These are phyloP conservation scores for Digitaria exilis DNA, from an alignment of 202 grass and related monocot genomes.

Conservation along the genomic window DNA sequence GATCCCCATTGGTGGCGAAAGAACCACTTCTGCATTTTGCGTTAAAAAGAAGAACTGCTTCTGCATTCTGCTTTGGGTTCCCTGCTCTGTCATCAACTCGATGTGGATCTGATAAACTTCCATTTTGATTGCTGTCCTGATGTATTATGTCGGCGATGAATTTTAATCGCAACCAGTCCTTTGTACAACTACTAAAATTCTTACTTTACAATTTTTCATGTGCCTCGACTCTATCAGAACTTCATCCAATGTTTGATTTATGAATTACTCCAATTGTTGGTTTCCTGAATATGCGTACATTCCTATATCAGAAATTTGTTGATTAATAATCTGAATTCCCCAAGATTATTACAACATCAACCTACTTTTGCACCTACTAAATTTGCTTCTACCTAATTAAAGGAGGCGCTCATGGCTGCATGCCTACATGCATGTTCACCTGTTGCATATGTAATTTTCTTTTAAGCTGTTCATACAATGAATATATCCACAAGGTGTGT, in stretches of 20 bases:
- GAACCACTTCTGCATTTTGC: no score
- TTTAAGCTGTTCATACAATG: background rate
- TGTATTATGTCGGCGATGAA: background rate
- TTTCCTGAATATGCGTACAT: background rate
- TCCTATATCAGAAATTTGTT: background rate
- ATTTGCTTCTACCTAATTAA: no score
- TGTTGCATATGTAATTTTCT: no score
- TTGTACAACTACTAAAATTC: background rate
- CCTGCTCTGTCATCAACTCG: background rate
- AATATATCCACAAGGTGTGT: background rate
- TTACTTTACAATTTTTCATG: no score
- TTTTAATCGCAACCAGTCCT: no score
- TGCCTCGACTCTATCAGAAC: background rate
- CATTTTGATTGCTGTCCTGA: background rate
- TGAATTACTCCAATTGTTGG: background rate
- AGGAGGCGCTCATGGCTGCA: no score
- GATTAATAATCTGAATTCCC: no score
- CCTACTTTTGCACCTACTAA: no score
- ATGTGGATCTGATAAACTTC: background rate
- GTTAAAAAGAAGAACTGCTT: no score
- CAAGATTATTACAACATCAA: no score
- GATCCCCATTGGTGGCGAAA: background rate
- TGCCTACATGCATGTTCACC: no score
- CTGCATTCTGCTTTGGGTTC: constrained; percentile 9
- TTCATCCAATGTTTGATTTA: background rate